phyloP scores from a whole-genome alignment of 352 stramenopile species.

The Thraustochytrium sp. region DNA sequence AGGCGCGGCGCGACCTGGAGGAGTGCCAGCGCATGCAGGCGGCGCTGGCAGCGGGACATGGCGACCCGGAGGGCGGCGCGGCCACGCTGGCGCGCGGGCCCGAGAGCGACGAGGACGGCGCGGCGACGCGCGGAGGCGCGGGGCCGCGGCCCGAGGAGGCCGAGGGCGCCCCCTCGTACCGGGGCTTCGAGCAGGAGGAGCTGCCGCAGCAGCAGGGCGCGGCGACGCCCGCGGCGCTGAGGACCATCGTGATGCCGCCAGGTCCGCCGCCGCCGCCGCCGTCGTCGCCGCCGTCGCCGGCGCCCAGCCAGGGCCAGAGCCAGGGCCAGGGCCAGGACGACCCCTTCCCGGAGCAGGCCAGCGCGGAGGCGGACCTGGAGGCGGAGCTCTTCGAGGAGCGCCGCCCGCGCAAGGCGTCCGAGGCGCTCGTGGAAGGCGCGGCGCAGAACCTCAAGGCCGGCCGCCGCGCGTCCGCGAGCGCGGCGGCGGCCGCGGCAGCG shows the following conservation, averaged over 20 bases:
- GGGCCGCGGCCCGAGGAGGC: no score
- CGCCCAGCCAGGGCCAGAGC: background rate
- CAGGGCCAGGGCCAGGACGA: background rate
- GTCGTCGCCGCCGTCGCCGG: background rate
- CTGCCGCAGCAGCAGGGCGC: background rate
- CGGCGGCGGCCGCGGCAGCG: background rate
- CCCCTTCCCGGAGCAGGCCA: background rate
- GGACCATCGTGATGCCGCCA: background rate
- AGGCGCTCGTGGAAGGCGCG: background rate
- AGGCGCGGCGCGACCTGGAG: constrained; percentile 7
- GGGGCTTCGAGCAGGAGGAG: no score
- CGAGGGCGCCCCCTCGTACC: no score
- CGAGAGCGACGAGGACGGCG: background rate
- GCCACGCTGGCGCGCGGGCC: no score
- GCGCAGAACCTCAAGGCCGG: background rate
- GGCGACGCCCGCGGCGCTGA: no score
- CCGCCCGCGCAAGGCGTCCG: background rate
- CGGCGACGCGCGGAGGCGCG: background rate
- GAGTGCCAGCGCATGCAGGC: constrained; percentile 11
- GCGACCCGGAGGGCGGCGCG: background rate
- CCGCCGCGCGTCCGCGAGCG: background rate
- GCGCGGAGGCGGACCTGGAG: background rate
- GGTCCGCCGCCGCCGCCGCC: background rate
- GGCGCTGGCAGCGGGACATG: background rate
- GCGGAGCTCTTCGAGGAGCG: background rate